Conservation (phyloP, 202 grass and related monocot genomes). For the Carex arenaria region DNA sequence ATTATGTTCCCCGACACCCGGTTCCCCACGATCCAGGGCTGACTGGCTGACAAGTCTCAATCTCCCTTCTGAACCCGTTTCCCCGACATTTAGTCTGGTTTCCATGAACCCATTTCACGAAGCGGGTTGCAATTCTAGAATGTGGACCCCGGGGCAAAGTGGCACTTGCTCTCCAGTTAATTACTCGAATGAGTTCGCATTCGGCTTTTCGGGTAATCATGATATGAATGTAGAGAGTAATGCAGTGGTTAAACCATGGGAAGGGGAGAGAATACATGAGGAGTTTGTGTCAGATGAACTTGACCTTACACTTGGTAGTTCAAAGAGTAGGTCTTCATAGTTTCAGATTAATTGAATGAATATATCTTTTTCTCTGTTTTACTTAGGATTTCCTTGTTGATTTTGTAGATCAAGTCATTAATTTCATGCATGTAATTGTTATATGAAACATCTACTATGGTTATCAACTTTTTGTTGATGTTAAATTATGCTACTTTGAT, state of each 20-base stretch:
- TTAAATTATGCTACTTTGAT: background rate
- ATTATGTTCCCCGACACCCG: conserved; percentile 56
- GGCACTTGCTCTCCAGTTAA: conserved; percentile 83
- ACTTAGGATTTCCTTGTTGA: background rate
- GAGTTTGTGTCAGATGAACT: conserved; percentile 82
- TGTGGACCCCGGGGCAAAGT: conserved; percentile 77
- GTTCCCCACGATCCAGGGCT: conserved; percentile 62
- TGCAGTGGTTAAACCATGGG: conserved; percentile 75
- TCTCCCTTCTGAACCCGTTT: conserved; percentile 56
- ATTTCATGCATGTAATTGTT: background rate
- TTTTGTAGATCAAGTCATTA: background rate
- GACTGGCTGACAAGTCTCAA: conserved; percentile 51
- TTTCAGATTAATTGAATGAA: background rate
- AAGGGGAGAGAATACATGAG: conserved; percentile 91
- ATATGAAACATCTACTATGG: background rate
- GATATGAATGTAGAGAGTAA: conserved; percentile 24
- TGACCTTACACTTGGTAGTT: conserved; percentile 88
- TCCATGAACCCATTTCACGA: conserved; percentile 69
- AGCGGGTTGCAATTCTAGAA: conserved; percentile 51
- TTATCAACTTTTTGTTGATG: background rate
- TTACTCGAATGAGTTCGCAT: conserved; percentile 71
- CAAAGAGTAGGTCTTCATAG: conserved; percentile 34
- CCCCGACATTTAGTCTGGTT: conserved; percentile 83
- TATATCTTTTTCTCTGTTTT: background rate
- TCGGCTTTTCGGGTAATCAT: conserved; percentile 56